Evolutionary conservation across 345 rosid genomes (phyloP), one percentile per base, ranked within the genome.

Genomic region (Gossypium thurberi): DNA sequence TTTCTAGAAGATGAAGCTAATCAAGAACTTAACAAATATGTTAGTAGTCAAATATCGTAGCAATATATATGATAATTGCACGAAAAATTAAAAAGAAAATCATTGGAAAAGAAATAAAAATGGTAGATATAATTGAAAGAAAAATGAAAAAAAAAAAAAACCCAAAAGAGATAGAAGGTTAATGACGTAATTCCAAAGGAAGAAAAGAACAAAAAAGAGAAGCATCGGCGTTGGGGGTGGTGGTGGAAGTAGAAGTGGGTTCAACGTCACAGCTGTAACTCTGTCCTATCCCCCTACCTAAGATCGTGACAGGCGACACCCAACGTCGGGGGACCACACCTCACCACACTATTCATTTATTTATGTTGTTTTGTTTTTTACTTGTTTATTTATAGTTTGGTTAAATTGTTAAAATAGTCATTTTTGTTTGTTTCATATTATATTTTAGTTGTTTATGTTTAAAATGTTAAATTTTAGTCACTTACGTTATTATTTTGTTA

Each of bases 211-310:
- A 28, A 17, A 37, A 25, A 20, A 55, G 68, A 5, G 59, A 48
- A 48, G 40, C 11, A 33, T 58, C 17, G 50, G 55, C 53, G 33
- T 21, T 23, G 71, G 11, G 14, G 48, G 6, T 33, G 6, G 40
- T 23, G 65, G 58, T 15, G 64, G 82, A 75, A 76, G 70, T 53
- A 59, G 83, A 15, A 23, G 78, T 78, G 76, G 84, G 83, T 78
- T 79, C 83, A 57, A 50, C 9, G 37, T 74, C 82, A 78, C 79
- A 83, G 86, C 85, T 81, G 85, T 83, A 43, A 74, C 71, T 69
- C 76, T 87, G 84, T 80, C 81, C 56, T 57, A 42, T 75, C 77
- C 75, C 26, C 40, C n/a, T 40, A 76, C 82, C 81, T 58, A 74
- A 78, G 83, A 78, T 48, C 10, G 75, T 68, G 80, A 79, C 81